Base-by-base conservation (phyloP, 129 eudicot species). In the Gnaphalium uliginosum region DNA sequence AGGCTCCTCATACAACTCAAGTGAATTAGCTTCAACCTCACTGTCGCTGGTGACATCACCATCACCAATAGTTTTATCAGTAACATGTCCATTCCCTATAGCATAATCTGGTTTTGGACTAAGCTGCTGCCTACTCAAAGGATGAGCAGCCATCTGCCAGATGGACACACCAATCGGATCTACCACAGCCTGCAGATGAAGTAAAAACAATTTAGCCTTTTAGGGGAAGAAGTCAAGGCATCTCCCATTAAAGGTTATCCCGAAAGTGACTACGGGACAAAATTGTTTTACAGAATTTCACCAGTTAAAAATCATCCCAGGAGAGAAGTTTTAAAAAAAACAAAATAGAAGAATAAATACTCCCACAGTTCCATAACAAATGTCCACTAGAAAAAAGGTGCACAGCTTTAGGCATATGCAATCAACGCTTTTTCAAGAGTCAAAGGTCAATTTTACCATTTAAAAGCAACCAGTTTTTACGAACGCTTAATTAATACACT, bases 61-160 rank as follows among this genome's bases (percentile, higher is more conserved):
- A 63, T 75, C 71, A 58, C 76, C 81, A 27, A 72, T 48, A 72
- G 53, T 22, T 74, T 72, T 67, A 64, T 74, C 82, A 54, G 59
- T 72, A 30, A 26, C 84, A 76, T 65, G 81, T 25, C 89, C 96
- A 78, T 86, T 89, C 71, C 85, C 91, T 74, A 57, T 22, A 25
- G 62, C 81, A 10, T 72, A 6, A 30, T 69, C 78, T 18, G 26
- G 73, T 43, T 62, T 77, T 17, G 15, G 21, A 68, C 74, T 68
- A 53, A 14, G 24, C 26, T 39, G 81, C 8, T 54, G 57, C 58
- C 30, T 48, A 56, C 53, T 39, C 8, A 58, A 23, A 26, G 91
- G 86, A 8, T 84, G 81, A 23, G 86, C 86, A 61, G 99, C 97
- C 89, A 91, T 87, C 85, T 95, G 96, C 97, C 97, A 95, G 35